Evolutionary conservation across 2,329 filamentous ascomycete species (phyloP), one percentile per base, ranked within the genome.

Genomic region (Colletotrichum agaves): DNA sequence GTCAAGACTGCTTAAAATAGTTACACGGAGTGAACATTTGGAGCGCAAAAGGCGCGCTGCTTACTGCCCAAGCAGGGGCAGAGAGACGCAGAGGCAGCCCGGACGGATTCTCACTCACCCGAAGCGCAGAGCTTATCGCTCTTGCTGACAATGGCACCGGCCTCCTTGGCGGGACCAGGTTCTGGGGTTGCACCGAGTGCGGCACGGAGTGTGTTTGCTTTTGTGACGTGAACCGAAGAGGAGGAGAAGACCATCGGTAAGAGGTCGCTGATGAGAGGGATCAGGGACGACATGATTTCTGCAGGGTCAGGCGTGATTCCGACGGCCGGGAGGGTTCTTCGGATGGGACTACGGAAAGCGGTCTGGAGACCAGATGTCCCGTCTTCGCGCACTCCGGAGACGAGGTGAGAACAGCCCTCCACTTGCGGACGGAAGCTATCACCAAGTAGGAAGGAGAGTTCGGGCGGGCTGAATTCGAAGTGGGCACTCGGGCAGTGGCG

Each of bases 81-180:
- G 58, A 46, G 33, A 50, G 10, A 52, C 19, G 33, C 31, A 55
- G 39, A 46, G 17, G n/a, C 31, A 60, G 63, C 61, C 17, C 49
- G 59, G 52, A 59, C 23, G 53, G 47, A 37, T 50, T 57, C 55
- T 27, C 58, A 73, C 86, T 80, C 78, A 87, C 90, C 84, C 50
- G 88, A 88, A 33, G 89, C 89, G 74, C 90, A 92, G 78, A 93
- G 85, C 68, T 85, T 86, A 67, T 90, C 86, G 61, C 86, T 89
- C 75, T 88, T 85, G 74, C 87, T 83, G 50, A 90, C 83, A 55
- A 93, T 83, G n/a, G 90, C 91, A 58, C 83, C 81, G 63, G 79
- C 75, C 66, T 81, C 76, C 23, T 74, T 73, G 33, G 77, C 75
- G 10, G 76, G 73, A 0, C 71, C 71, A 31, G 80, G 77, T 65